Evolutionary conservation across 805 yeast genomes (phyloP).

Genomic region (Dipodascopsis uninucleata): DNA sequence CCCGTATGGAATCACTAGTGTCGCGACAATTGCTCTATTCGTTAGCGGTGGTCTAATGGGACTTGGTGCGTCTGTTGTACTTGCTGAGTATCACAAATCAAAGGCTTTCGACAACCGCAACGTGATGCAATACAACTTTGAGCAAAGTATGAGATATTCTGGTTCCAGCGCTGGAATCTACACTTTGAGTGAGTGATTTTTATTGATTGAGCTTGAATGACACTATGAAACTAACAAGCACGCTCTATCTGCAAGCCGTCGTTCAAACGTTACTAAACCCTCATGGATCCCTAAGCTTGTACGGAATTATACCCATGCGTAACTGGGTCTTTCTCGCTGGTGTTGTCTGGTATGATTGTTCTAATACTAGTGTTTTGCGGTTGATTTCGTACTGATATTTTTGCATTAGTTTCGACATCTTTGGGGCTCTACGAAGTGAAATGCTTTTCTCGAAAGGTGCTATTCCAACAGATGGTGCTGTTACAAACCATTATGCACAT

Average conservation of each 20-base stretch:
- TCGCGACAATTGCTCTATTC: conserved; percentile 9
- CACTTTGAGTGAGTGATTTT: conserved; percentile 4
- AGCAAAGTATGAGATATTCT: not conserved
- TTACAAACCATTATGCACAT: conserved; percentile 7
- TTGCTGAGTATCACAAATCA: conserved; percentile 2
- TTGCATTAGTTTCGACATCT: conserved; percentile 4
- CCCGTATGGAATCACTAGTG: conserved; percentile 16
- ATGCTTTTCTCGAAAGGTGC: conserved; percentile 3
- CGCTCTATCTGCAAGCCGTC: not conserved
- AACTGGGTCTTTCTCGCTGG: conserved; percentile 18
- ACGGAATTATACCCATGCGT: conserved; percentile 19
- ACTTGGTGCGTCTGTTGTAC: not conserved
- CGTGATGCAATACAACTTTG: not conserved
- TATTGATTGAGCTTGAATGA: not conserved
- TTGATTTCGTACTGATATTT: not conserved
- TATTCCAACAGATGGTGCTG: not conserved
- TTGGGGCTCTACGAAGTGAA: conserved; percentile 1
- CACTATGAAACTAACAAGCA: not conserved
- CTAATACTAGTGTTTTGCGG: too few relatives aligned
- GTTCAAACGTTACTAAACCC: conserved; percentile 17
- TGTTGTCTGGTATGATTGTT: conserved; percentile 6
- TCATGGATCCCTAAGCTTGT: conserved; percentile 2
- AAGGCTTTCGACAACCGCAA: conserved; percentile 4
- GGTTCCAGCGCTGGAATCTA: conserved; percentile 19
- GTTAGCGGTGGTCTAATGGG: conserved; percentile 12